Evolutionary conservation across 805 yeast genomes (phyloP).

Genomic region (Teunomyces pallodes): DNA sequence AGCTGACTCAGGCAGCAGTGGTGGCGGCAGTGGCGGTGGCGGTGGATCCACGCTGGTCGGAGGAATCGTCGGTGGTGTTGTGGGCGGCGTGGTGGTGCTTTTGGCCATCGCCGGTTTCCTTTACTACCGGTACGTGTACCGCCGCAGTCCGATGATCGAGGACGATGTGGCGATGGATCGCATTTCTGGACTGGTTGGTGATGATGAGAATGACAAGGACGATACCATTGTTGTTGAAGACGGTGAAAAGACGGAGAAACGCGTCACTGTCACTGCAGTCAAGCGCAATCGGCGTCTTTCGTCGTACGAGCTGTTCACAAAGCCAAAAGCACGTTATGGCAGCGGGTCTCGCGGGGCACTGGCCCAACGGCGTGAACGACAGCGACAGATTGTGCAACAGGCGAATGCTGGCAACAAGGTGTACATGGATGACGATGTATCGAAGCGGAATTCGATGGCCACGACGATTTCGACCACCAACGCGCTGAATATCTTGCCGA

Average conservation of each 20-base stretch:
- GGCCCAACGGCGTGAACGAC: constrained; percentile 12
- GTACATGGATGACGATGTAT: constrained; percentile 18
- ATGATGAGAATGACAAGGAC: constrained; percentile 5
- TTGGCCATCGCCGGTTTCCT: constrained; percentile 47
- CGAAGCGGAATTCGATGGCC: constrained; percentile 43
- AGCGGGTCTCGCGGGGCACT: constrained; percentile 4
- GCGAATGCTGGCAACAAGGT: constrained; percentile 11
- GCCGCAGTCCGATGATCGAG: constrained; percentile 33
- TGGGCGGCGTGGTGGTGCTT: constrained; percentile 55
- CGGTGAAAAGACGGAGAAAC: constrained; percentile 4
- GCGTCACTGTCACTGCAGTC: neutral
- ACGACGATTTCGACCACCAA: constrained; percentile 66
- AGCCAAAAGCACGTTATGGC: constrained; percentile 29
- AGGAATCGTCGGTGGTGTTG: constrained; percentile 71
- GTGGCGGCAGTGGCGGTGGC: constrained; percentile 5
- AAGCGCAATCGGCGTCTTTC: constrained; percentile 23
- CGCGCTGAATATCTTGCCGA: constrained; percentile 85
- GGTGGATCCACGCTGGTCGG: constrained; percentile 28
- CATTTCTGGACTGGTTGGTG: neutral
- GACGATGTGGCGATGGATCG: constrained; percentile 18
- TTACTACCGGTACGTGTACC: constrained; percentile 32
- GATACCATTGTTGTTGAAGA: constrained; percentile 8
- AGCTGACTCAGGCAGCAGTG: constrained; percentile 5
- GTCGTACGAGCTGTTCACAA: constrained; percentile 44
- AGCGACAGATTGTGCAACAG: constrained; percentile 13